Conservation (phyloP, 305 asterid species). For the Vinca major region DNA sequence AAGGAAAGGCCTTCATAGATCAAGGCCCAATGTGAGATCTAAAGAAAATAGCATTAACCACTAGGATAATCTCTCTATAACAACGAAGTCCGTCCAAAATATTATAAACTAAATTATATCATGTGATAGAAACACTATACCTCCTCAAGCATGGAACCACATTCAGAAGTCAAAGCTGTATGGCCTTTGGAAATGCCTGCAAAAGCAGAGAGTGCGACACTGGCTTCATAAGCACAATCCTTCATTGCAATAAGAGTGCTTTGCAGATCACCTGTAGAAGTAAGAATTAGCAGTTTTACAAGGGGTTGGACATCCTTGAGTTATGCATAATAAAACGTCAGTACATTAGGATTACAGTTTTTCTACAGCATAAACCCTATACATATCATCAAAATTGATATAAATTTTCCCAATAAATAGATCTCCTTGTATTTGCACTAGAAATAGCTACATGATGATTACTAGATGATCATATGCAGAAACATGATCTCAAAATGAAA, state of each 20-base stretch:
- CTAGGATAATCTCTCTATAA: background rate
- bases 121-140: constrained; percentile 26
- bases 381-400: background rate
- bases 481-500: constrained; percentile 13
- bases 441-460: too few species aligned
- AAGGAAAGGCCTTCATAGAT: background rate
- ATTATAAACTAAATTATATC: background rate
- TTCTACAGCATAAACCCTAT: background rate
- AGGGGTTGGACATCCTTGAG: constrained; percentile 6
- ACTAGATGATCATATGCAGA: background rate
- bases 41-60: background rate
- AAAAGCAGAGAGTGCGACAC: constrained; percentile 70
- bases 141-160: constrained; percentile 99
- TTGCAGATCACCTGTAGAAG: constrained; percentile 73
- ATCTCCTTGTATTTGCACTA: background rate
- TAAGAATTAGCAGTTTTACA: constrained; percentile 6
- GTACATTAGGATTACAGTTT: background rate
- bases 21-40: background rate
- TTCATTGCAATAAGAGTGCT: constrained; percentile 84
- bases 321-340: background rate
- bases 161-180: constrained; percentile 92
- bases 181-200: constrained; percentile 68
- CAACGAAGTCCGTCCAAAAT: background rate
- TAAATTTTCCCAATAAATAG: background rate
- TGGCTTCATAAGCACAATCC: constrained; percentile 78